Evolutionary conservation across 176 grass and related monocot genomes (phyloP).

Genomic region (Oryza coarctata): DNA sequence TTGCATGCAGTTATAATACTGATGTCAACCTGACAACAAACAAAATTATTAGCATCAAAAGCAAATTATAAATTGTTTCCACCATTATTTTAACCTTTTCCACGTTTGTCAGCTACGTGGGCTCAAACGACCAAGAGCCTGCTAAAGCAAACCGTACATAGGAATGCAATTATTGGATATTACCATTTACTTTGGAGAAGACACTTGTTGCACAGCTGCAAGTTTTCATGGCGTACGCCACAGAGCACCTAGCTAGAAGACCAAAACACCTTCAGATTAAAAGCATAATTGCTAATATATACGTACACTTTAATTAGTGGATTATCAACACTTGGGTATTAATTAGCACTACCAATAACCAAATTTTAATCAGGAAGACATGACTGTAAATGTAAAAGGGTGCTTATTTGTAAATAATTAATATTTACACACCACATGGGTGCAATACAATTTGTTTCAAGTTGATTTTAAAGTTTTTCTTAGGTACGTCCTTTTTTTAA

Average conservation of each 20-base stretch:
- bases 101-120: constrained; percentile 28
- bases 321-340: not conserved
- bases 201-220: constrained; percentile 15
- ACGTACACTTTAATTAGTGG: not conserved
- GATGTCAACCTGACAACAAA: not conserved
- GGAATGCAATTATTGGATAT: constrained; percentile 34
- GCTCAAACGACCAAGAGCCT: constrained; percentile 6
- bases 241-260: not conserved
- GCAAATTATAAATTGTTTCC: constrained; percentile 15
- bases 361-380: not conserved
- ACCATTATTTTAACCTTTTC: constrained; percentile 35
- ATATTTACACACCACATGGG: not conserved
- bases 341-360: not conserved
- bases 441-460: not conserved
- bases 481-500: not conserved
- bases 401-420: not conserved
- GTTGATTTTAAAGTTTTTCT: not conserved
- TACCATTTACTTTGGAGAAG: constrained; percentile 31
- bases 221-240: not conserved
- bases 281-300: not conserved
- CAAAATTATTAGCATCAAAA: not conserved
- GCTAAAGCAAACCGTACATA: constrained; percentile 41
- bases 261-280: not conserved
- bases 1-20: not conserved
- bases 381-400: not conserved